phyloP scores from a whole-genome alignment of 1,284 basidiomycete genomes.

The Sphagnurus paluster region DNA sequence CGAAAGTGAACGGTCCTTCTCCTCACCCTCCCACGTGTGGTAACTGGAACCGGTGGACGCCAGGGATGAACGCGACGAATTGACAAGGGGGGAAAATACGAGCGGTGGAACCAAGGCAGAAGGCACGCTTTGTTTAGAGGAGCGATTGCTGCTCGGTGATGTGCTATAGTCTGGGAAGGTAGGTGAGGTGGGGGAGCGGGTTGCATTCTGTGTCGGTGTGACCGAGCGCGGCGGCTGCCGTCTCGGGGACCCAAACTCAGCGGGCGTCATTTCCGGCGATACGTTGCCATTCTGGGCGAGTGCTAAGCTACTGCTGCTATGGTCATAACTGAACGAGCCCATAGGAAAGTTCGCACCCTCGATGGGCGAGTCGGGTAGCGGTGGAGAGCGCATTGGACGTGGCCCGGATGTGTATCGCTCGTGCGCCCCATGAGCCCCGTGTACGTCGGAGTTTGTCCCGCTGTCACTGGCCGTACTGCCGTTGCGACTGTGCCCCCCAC shows the following conservation, averaged over 20 bases:
- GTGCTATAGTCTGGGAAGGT: slow-evolving; percentile 42
- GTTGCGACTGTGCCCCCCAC: slow-evolving; percentile 50
- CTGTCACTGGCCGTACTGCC: slow-evolving; percentile 58
- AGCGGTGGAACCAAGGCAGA: slow-evolving; percentile 54
- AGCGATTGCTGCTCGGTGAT: slow-evolving; percentile 41
- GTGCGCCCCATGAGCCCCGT: slow-evolving; percentile 29
- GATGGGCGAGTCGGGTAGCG: slow-evolving; percentile 58
- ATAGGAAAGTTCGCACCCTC: slow-evolving; percentile 31
- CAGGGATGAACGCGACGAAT: slow-evolving; percentile 75
- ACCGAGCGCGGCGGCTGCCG: slow-evolving; percentile 53
- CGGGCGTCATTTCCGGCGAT: slow-evolving; percentile 44
- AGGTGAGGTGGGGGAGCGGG: slow-evolving; percentile 54
- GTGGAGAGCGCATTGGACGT: slow-evolving; percentile 54
- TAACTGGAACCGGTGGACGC: slow-evolving; percentile 80
- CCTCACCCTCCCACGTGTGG: slow-evolving; percentile 72
- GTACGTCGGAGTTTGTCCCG: slow-evolving; percentile 34
- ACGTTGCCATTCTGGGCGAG: slow-evolving; percentile 37
- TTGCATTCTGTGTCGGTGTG: slow-evolving; percentile 58
- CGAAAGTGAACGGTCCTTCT: slow-evolving; percentile 49
- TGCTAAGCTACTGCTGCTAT: slow-evolving; percentile 16
- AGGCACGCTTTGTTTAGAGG: slow-evolving; percentile 53
- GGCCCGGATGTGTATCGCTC: slow-evolving; percentile 43
- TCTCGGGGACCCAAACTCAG: slow-evolving; percentile 52
- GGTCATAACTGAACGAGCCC: slow-evolving; percentile 18
- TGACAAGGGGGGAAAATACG: slow-evolving; percentile 64